A percentile compares a stretch with the other conserved stretches of the same genome.
These are phyloP conservation scores for Bodo saltans DNA, from an alignment of 78 protist species.

Conservation along the genomic window DNA sequence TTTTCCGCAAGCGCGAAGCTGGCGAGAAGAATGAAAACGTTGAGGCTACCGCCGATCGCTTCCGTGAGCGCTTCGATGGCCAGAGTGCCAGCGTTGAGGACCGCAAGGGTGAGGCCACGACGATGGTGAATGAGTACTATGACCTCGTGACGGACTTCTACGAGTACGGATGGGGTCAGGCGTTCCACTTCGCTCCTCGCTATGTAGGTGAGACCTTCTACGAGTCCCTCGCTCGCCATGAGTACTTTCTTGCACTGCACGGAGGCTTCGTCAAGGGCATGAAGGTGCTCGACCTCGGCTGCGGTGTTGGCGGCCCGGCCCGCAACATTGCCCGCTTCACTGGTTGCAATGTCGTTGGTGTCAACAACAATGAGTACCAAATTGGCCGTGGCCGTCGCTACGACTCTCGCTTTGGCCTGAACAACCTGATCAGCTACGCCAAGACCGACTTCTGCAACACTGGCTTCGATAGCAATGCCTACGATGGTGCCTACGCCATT, in stretches of 20 bases:
- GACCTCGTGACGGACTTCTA: slow-evolving; percentile 87
- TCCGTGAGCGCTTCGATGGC: background rate
- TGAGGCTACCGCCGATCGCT: background rate
- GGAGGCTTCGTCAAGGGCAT: slow-evolving; percentile 60
- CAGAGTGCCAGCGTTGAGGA: background rate
- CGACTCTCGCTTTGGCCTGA: background rate
- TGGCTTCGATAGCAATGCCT: slow-evolving; percentile 60
- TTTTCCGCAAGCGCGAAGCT: background rate
- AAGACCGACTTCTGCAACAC: slow-evolving; percentile 73
- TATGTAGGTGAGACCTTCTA: slow-evolving; percentile 55
- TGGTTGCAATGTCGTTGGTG: slow-evolving; percentile 74
- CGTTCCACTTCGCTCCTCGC: slow-evolving; percentile 83
- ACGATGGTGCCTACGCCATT: slow-evolving; percentile 71
- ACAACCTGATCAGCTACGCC: background rate
- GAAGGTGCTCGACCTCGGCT: slow-evolving; percentile 81
- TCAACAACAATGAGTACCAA: slow-evolving; percentile 82
- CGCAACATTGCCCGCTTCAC: slow-evolving; percentile 75
- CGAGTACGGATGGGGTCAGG: slow-evolving; percentile 90
- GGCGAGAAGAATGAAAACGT: background rate
- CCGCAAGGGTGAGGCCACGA: background rate
- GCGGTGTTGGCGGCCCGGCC: slow-evolving; percentile 93
- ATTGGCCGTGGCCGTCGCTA: slow-evolving; percentile 47
- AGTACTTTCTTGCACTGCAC: slow-evolving; percentile 68
- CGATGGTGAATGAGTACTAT: slow-evolving; percentile 76
- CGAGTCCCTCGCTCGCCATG: slow-evolving; percentile 71